Base-by-base conservation (phyloP, 2,329 filamentous ascomycete genomes). In the Dactylonectria macrodidyma region DNA sequence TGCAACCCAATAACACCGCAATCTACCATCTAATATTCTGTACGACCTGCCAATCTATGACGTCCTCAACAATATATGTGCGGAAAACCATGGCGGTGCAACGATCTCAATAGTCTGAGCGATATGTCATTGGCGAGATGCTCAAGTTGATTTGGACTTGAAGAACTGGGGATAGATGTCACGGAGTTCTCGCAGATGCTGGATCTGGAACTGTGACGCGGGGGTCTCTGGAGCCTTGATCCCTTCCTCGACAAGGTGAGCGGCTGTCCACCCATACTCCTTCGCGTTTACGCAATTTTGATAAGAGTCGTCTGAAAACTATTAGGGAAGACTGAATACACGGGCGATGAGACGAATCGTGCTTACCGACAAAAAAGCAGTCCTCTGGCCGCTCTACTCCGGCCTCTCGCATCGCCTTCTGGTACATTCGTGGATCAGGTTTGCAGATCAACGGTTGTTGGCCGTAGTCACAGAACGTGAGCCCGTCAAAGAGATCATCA, bases 401-500 rank as follows among this genome's bases (percentile, higher is more conserved):
- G 0, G 95, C 95, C 75, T 98, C 93, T 54, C 81, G 85, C 93
- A 98, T 97, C 6, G 93, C 96, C 82, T 96, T 97, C 44, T 88
- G 88, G 78, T 91, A 99, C 92, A 97, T 96, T 59, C 91, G 90
- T 59, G 86, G 86, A 64, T 93, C 88, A 3, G 96, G 96, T 80
- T 99, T 99, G 84, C 96, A 98, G 54, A 97, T 82, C 69, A 99
- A 86, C 6, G 89, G 92, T 48, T 89, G 84, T 16, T 88, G 83
- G 11, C 85, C 87, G 81, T 99, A 99, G 81, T 99, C 94, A 78
- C 97, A 99, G 80, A 90, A 99, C 0, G 96, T 99, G 68, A 98
- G 90, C 8, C 96, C 96, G 70, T 98, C 95, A 78, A 99, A 99
- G 30, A 95, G 83, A 78, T 97, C 94, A 2, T 97, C 95, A 26